Evolutionary conservation across 805 yeast species (phyloP).

Genomic region (Maudiozyma bulderi): DNA sequence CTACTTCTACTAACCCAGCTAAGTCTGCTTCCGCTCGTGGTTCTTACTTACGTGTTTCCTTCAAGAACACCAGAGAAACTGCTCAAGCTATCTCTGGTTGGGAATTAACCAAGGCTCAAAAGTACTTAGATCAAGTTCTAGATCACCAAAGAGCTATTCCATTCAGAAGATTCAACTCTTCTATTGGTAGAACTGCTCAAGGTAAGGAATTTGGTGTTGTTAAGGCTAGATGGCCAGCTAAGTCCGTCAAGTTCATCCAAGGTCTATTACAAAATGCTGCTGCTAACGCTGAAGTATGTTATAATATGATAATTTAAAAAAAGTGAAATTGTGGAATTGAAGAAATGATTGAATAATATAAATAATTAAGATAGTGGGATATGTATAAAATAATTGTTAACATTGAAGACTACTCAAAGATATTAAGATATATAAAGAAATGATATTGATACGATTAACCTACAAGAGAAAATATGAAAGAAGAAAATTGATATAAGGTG

Average conservation of each 20-base stretch:
- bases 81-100: slow-evolving; percentile 98
- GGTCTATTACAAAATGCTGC: slow-evolving; percentile 96
- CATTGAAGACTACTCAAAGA: too few relatives aligned
- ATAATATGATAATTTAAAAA: neutral
- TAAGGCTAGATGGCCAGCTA: slow-evolving; percentile 99
- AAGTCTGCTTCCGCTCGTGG: slow-evolving; percentile 99
- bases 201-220: slow-evolving; percentile 99
- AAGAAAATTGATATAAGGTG: neutral
- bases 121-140: slow-evolving; percentile 89
- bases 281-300: slow-evolving; percentile 85
- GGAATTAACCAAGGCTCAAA: slow-evolving; percentile 92
- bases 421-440: neutral
- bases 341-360: neutral
- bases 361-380: neutral
- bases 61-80: slow-evolving; percentile 99
- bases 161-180: slow-evolving; percentile 93
- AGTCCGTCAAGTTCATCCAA: slow-evolving; percentile 91
- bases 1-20: slow-evolving; percentile 98
- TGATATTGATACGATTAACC: neutral
- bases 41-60: slow-evolving; percentile 97
- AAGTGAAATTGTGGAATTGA: neutral
- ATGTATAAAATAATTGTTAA: neutral
- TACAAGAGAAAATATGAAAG: neutral
- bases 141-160: slow-evolving; percentile 99
- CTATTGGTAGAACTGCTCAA: slow-evolving; percentile 98